A percentile compares a stretch with the other conserved stretches of the same genome.
phyloP scores from a whole-genome alignment of 2,329 filamentous ascomycete genomes.

The Exutisphaerella laricina region DNA sequence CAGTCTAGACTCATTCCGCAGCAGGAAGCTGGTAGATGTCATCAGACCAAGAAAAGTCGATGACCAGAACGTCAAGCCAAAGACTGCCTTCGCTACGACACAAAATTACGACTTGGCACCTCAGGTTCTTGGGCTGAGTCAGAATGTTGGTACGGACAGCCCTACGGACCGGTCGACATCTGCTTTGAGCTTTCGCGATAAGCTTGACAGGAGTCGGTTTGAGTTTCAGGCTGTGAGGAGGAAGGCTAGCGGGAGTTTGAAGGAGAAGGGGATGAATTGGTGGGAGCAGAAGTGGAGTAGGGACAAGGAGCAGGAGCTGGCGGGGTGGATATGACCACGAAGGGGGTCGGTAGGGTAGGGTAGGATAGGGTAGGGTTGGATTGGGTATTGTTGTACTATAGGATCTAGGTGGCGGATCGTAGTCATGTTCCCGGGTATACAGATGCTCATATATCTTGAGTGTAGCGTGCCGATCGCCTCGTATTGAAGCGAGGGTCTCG shows the following conservation, averaged over 20 bases:
- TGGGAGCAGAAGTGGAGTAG: constrained; percentile 19
- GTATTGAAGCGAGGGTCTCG: too few species aligned
- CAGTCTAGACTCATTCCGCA: constrained; percentile 27
- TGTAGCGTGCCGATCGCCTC: too few species aligned
- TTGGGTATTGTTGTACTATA: constrained; percentile 2
- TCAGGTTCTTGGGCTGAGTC: constrained; percentile 20
- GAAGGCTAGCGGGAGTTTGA: constrained; percentile 26
- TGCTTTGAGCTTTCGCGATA: constrained; percentile 24
- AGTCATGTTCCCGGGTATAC: too few species aligned
- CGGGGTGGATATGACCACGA: constrained; percentile 30
- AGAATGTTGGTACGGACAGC: constrained; percentile 14
- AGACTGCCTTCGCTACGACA: constrained; percentile 1
- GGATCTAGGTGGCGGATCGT: constrained; percentile 4
- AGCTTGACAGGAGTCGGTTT: constrained; percentile 31
- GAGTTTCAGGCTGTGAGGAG: constrained; percentile 32
- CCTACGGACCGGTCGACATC: constrained; percentile 19
- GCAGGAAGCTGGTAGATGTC: constrained; percentile 15
- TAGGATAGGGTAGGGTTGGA: not conserved
- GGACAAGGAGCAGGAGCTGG: constrained; percentile 14
- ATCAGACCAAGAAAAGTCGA: not conserved
- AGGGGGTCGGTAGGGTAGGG: too few species aligned
- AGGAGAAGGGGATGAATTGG: constrained; percentile 22
- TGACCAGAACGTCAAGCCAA: constrained; percentile 11
- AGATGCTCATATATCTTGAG: too few species aligned
- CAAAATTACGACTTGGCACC: constrained; percentile 20